Evolutionary conservation across 805 yeast genomes (phyloP), one percentile per base, ranked within the genome.

Genomic region (Hanseniaspora thailandica): DNA sequence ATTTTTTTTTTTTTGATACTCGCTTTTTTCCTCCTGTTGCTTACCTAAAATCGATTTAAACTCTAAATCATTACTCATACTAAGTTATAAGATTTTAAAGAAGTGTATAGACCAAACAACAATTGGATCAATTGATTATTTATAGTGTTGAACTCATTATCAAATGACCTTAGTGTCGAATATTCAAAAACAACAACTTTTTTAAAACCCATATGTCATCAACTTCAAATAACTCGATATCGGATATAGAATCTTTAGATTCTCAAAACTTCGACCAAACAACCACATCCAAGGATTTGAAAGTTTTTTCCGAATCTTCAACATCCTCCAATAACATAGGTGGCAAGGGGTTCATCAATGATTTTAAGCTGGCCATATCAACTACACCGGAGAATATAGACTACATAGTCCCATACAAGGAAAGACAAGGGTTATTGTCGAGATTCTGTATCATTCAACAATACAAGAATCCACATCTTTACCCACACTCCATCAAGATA

Each of bases 391-490:
- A 56, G 23, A 61, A 59, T 34, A 56, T 48, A 44, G 57, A 55
- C 9, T 54, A 57, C 26, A 39, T 61, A 47, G 62, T 60, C 7
- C 62, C 63, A 1, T 60, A 61, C 6, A 54, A 55, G 8, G 61
- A 79, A 36, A 69, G 85, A 50, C 64, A 94, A 41, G 94, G 94
- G 0, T 56, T 84, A 0, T 61, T 84, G 2, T 68, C 81, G 0
- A 60, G 58, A 3, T 44, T 83, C 1, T 66, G 82, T 0, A 10
- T 83, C 1, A 53, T 74, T 2, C 86, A 89, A 0, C 95, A 86
- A 63, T 81, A 80, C 60, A 76, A 76, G 45, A 86, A 86, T 61
- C 82, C 95, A 1, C 67, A 87, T 54, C 76, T 76, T 15, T 78
- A 82, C 59, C 81, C 87, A 5, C 55, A 58, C 0, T 55, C 56